phyloP scores from a whole-genome alignment of 2,329 filamentous ascomycete genomes.

The Hypoxylon sp. region DNA sequence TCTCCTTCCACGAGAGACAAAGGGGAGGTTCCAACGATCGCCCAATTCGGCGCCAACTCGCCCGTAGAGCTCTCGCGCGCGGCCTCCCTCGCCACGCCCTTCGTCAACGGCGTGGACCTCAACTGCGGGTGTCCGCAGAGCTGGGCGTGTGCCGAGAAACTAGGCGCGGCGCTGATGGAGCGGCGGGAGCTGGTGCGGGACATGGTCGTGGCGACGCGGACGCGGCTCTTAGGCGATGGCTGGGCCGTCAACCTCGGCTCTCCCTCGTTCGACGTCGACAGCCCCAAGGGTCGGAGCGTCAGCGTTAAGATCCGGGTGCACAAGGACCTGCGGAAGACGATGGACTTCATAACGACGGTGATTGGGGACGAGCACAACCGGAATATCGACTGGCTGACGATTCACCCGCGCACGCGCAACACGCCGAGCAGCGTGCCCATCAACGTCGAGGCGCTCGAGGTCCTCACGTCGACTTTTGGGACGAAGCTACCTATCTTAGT shows the following conservation, averaged over 20 bases:
- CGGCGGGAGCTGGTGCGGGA: conserved; percentile 74
- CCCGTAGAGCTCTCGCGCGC: conserved; percentile 74
- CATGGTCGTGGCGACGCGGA: conserved; percentile 73
- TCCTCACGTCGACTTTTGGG: conserved; percentile 68
- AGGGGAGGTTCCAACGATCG: conserved; percentile 72
- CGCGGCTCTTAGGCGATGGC: conserved; percentile 65
- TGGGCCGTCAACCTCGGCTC: conserved; percentile 62
- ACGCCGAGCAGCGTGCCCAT: conserved; percentile 75
- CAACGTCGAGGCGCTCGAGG: conserved; percentile 71
- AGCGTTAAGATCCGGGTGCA: conserved; percentile 81
- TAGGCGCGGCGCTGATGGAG: conserved; percentile 80
- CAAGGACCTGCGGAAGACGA: conserved; percentile 71
- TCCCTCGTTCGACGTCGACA: conserved; percentile 42
- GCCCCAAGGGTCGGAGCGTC: conserved; percentile 68
- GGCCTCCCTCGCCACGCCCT: conserved; percentile 72
- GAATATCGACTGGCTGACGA: conserved; percentile 77
- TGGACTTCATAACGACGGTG: conserved; percentile 75
- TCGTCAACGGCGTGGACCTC: conserved; percentile 75
- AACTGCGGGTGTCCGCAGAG: conserved; percentile 82
- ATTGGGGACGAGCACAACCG: conserved; percentile 66
- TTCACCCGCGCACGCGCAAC: conserved; percentile 75
- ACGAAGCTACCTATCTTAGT: conserved; percentile 73
- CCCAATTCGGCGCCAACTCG: conserved; percentile 76
- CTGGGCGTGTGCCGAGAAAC: conserved; percentile 77
- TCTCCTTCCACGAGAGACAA: conserved; percentile 34